phyloP scores from a whole-genome alignment of 2,329 filamentous ascomycete genomes.

The Cephalotrichum gorgonifer region DNA sequence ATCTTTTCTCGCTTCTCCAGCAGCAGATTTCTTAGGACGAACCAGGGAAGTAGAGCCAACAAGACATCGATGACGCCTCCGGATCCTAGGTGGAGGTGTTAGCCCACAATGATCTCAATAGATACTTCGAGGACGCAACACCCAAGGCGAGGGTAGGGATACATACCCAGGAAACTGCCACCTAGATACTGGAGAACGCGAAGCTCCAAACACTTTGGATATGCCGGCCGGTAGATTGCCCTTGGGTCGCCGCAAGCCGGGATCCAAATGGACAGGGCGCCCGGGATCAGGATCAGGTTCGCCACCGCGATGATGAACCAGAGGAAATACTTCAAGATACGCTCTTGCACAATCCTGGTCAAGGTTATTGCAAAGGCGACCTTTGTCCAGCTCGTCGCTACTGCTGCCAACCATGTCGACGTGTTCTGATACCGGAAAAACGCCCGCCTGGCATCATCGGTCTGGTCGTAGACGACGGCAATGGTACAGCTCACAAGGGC shows the following conservation, averaged over 20 bases:
- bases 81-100: background rate
- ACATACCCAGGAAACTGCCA: background rate
- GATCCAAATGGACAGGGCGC: background rate
- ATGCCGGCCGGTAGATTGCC: background rate
- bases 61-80: background rate
- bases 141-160: background rate
- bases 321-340: background rate
- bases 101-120: background rate
- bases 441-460: background rate
- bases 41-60: background rate
- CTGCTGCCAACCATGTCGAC: background rate
- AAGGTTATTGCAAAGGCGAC: background rate
- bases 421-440: background rate
- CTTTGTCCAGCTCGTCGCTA: background rate
- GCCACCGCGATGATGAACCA: background rate
- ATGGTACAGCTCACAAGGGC: background rate
- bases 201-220: constrained; percentile 1
- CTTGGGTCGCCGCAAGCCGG: constrained; percentile 1
- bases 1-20: background rate
- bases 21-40: background rate
- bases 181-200: background rate
- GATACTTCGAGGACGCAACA: background rate
- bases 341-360: background rate
- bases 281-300: constrained; percentile 1
- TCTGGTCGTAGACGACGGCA: background rate